These are phyloP conservation scores for Sechiopsis laciniata DNA, from an alignment of 306 rosid species.

Conservation along the genomic window DNA sequence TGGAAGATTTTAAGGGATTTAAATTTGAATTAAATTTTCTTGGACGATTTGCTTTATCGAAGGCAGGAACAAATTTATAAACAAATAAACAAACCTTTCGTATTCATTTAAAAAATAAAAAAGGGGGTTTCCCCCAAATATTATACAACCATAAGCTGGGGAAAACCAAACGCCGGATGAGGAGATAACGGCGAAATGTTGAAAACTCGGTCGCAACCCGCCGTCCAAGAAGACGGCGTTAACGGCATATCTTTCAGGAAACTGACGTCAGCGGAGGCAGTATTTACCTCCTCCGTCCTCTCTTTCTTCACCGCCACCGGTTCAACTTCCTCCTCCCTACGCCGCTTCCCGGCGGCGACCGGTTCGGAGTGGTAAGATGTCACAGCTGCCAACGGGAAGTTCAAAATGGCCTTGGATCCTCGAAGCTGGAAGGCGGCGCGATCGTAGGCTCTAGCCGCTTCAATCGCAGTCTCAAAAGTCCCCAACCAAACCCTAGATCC, in stretches of 20 bases:
- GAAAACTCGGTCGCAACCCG: slow-evolving; percentile 36
- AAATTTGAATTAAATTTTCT: background rate
- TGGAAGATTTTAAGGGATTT: too few species aligned
- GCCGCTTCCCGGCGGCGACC: too few species aligned
- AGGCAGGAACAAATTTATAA: background rate
- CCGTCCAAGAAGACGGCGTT: too few species aligned
- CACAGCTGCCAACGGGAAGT: slow-evolving; percentile 48
- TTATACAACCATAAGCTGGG: slow-evolving; percentile 58
- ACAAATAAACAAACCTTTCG: slow-evolving; percentile 3
- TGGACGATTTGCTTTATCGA: background rate
- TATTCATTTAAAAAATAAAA: background rate
- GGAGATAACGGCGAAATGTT: slow-evolving; percentile 79
- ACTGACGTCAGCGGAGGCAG: too few species aligned
- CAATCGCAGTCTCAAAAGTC: slow-evolving; percentile 59
- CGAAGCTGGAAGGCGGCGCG: slow-evolving; percentile 59
- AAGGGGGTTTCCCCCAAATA: background rate
- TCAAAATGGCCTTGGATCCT: slow-evolving; percentile 60
- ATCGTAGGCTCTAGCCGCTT: slow-evolving; percentile 69
- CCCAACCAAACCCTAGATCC: slow-evolving; percentile 70
- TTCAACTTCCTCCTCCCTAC: too few species aligned
- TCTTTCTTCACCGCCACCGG: too few species aligned
- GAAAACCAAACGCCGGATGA: slow-evolving; percentile 43
- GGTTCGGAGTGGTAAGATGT: background rate
- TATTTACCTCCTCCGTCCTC: too few species aligned
- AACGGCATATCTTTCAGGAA: too few species aligned